Conservation (phyloP, 768 basidiomycete genomes). For the Tylopilus plumbeoviolaceoides region DNA sequence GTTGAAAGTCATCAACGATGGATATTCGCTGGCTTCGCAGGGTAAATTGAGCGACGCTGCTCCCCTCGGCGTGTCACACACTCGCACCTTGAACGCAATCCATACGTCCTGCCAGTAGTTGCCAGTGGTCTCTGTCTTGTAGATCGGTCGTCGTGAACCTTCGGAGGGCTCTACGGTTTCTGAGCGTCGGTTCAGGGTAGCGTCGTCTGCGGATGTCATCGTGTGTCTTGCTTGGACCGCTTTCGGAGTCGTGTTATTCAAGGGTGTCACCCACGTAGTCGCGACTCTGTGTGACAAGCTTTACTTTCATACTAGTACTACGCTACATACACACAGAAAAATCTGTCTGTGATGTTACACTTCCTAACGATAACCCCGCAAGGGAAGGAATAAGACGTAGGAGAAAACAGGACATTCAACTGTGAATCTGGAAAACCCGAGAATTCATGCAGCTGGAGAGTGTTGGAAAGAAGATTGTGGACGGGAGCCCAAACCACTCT, state of each 20-base stretch:
- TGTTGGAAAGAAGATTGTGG: conserved; percentile 30
- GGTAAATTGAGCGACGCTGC: not conserved
- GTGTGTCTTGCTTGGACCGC: not conserved
- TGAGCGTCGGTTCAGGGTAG: not conserved
- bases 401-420: not conserved
- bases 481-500: conserved; percentile 34
- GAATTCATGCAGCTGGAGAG: conserved; percentile 3
- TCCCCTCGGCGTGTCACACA: not conserved
- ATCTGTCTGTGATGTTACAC: not conserved
- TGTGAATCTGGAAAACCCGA: not conserved
- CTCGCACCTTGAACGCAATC: conserved; percentile 30
- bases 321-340: not conserved
- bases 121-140: conserved; percentile 30
- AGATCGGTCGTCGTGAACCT: conserved; percentile 19
- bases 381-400: not conserved
- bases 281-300: too few species aligned
- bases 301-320: too few species aligned
- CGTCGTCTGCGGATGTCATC: conserved; percentile 10
- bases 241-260: too few species aligned
- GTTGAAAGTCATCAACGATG: conserved; percentile 48
- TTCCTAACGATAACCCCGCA: not conserved
- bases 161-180: conserved; percentile 7
- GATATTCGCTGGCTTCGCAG: conserved; percentile 45
- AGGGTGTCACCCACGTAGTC: too few species aligned
- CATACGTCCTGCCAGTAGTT: conserved; percentile 31